Evolutionary conservation across 2,329 filamentous ascomycete genomes (phyloP).

Genomic region (Beauveria varroae): DNA sequence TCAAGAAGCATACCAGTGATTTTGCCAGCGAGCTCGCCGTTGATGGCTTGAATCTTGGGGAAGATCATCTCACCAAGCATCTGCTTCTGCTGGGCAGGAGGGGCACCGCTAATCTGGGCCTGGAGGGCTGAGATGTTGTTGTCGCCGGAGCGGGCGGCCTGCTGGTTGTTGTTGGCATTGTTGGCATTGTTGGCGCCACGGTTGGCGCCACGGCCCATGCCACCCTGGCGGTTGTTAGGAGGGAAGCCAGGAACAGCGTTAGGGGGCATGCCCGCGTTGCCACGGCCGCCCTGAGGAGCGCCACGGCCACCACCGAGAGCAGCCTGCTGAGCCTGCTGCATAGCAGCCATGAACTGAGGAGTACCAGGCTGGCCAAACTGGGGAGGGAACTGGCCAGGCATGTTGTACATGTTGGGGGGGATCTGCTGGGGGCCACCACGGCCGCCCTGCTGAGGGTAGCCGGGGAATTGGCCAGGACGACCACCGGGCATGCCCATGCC

Average conservation of each 20-base stretch:
- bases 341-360: constrained; percentile 73
- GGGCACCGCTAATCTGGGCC: constrained; percentile 47
- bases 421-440: constrained; percentile 85
- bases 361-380: constrained; percentile 73
- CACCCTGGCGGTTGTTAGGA: constrained; percentile 47
- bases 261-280: constrained; percentile 45
- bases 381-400: constrained; percentile 73
- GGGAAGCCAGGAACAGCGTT: constrained; percentile 50
- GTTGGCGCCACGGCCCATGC: constrained; percentile 38
- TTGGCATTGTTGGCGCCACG: constrained; percentile 39
- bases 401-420: constrained; percentile 76
- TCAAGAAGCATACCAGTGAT: constrained; percentile 99
- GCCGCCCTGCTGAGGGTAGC: constrained; percentile 78
- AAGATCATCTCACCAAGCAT: constrained; percentile 96
- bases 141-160: constrained; percentile 30
- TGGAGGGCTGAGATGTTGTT: constrained; percentile 37
- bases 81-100: constrained; percentile 87
- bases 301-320: constrained; percentile 54
- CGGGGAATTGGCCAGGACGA: constrained; percentile 79
- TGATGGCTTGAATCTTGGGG: constrained; percentile 93
- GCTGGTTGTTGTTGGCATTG: constrained; percentile 36
- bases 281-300: constrained; percentile 60
- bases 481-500: constrained; percentile 63
- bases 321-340: constrained; percentile 67
- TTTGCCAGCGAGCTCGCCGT: constrained; percentile 95